Evolutionary conservation across 139 green algal species (phyloP).

Genomic region (Gonium pectorale): DNA sequence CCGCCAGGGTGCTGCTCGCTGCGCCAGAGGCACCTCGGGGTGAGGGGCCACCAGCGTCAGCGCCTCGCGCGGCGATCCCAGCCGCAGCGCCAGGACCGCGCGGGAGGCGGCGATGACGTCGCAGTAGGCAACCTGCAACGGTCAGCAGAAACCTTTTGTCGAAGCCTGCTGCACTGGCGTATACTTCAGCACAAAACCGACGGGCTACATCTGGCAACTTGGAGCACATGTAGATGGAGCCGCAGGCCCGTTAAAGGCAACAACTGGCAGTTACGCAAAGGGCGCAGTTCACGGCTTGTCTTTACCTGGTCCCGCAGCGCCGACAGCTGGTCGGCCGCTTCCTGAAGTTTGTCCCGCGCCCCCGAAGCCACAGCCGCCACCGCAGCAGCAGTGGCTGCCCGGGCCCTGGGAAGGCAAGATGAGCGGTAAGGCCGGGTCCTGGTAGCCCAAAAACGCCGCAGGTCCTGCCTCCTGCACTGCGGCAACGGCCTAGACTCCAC

Average conservation of each 20-base stretch:
- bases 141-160: no score
- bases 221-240: no score
- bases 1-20: conserved; percentile 40
- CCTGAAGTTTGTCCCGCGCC: conserved; percentile 23
- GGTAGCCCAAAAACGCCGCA: no score
- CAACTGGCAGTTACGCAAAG: no score
- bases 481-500: no score
- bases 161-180: no score
- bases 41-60: conserved; percentile 19
- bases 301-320: conserved; percentile 27
- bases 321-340: conserved; percentile 7
- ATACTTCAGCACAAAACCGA: no score
- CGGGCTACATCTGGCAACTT: no score
- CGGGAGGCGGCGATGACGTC: conserved; percentile 51
- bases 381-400: conserved; percentile 4
- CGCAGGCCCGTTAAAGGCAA: no score
- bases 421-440: neutral
- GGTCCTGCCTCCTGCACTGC: no score
- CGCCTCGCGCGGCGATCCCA: neutral
- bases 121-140: conserved; percentile 56
- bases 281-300: no score
- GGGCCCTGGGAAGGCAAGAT: neutral
- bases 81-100: conserved; percentile 39
- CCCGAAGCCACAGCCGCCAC: neutral
- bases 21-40: conserved; percentile 27